phyloP scores from a whole-genome alignment of 305 asterid genomes.

The Ilex paraguariensis region DNA sequence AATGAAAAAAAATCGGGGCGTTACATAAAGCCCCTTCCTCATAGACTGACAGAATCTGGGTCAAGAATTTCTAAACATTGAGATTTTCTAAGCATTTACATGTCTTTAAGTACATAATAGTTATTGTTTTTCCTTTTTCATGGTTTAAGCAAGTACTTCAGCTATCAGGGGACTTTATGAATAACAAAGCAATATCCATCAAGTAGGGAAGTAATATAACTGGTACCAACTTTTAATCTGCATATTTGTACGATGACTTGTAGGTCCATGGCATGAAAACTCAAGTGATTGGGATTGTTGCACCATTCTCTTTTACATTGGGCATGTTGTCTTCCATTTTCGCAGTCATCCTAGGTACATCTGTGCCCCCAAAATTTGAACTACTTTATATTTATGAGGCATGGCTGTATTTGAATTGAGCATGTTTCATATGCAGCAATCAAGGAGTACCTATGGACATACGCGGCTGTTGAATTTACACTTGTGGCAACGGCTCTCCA shows the following conservation, averaged over 20 bases:
- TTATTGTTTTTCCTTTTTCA: no score
- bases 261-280: constrained; percentile 61
- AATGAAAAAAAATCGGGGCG: no score
- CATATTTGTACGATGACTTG: constrained; percentile 3
- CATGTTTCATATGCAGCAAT: constrained; percentile 51
- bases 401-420: constrained; percentile 1
- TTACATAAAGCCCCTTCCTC: no score
- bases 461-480: constrained; percentile 76
- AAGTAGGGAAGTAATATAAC: no score
- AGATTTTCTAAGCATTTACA: no score
- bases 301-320: constrained; percentile 82
- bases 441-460: constrained; percentile 72
- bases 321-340: constrained; percentile 65
- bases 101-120: no score
- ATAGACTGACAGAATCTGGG: no score
- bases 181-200: no score
- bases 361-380: neutral
- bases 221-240: no score
- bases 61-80: no score
- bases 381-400: neutral
- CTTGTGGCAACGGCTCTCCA: constrained; percentile 62
- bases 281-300: constrained; percentile 62
- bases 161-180: no score
- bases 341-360: constrained; percentile 61
- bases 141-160: no score